Percentiles rank a stretch among this genome's conserved stretches.
These are phyloP conservation scores for Neoarthrinium moseri DNA, from an alignment of 2,329 filamentous ascomycete genomes.

Conservation along the genomic window DNA sequence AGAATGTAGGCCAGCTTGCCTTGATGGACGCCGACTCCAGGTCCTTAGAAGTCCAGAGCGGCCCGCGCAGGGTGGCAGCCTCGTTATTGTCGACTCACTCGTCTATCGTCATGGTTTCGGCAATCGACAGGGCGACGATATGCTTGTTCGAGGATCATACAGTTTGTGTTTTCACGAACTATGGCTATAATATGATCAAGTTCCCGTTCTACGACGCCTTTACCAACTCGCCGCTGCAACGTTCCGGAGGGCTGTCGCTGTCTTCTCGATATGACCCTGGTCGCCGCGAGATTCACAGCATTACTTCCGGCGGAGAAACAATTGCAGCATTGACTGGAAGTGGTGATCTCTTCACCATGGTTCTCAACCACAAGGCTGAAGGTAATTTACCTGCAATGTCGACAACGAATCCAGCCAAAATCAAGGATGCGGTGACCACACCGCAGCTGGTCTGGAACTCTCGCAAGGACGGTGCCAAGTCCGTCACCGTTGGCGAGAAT, in stretches of 20 bases:
- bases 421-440: constrained; percentile 74
- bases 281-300: constrained; percentile 68
- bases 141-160: constrained; percentile 83
- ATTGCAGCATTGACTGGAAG: constrained; percentile 83
- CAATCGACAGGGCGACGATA: constrained; percentile 86
- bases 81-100: constrained; percentile 69
- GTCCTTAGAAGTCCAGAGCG: constrained; percentile 79
- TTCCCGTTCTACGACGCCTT: constrained; percentile 75
- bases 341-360: constrained; percentile 86
- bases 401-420: constrained; percentile 90
- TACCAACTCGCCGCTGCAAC: constrained; percentile 62
- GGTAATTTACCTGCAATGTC: constrained; percentile 61
- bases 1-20: constrained; percentile 90
- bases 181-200: constrained; percentile 86
- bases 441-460: constrained; percentile 87
- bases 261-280: constrained; percentile 63
- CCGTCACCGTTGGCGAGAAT: constrained; percentile 86
- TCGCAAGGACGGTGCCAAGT: constrained; percentile 80
- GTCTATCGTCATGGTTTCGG: constrained; percentile 75
- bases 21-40: constrained; percentile 93
- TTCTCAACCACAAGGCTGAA: constrained; percentile 68
- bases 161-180: constrained; percentile 93
- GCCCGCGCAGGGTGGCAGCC: constrained; percentile 83
- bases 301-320: constrained; percentile 84
- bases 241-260: constrained; percentile 57